phyloP scores from a whole-genome alignment of 805 yeast species.

The Candida sanyiensis region DNA sequence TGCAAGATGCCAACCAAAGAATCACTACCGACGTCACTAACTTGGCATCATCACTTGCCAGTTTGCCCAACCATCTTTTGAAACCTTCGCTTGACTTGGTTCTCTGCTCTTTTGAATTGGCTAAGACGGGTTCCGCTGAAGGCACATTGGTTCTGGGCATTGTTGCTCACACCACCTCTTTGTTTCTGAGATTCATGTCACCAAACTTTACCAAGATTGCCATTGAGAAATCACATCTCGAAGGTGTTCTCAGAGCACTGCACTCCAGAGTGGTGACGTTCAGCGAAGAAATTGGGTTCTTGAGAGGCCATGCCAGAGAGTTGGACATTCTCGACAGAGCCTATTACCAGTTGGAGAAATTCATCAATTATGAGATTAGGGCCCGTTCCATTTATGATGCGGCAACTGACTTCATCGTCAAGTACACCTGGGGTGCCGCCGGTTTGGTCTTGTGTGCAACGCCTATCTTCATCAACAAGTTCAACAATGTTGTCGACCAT shows the following conservation, averaged over 20 bases:
- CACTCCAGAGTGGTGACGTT: slow-evolving; percentile 78
- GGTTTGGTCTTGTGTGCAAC: slow-evolving; percentile 84
- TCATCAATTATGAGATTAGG: slow-evolving; percentile 68
- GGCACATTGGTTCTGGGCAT: slow-evolving; percentile 75
- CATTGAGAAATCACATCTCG: slow-evolving; percentile 68
- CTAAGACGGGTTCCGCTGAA: slow-evolving; percentile 48
- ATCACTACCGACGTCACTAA: slow-evolving; percentile 76
- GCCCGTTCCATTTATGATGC: slow-evolving; percentile 76
- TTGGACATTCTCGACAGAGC: slow-evolving; percentile 69
- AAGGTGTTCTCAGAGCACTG: slow-evolving; percentile 75
- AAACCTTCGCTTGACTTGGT: slow-evolving; percentile 78
- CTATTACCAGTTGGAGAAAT: slow-evolving; percentile 75
- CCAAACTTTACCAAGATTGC: slow-evolving; percentile 87
- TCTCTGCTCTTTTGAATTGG: slow-evolving; percentile 72
- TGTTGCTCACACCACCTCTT: slow-evolving; percentile 75
- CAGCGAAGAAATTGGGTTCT: slow-evolving; percentile 82
- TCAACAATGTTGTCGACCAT: slow-evolving; percentile 32
- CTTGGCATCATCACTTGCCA: slow-evolving; percentile 63
- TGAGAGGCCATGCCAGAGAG: slow-evolving; percentile 78
- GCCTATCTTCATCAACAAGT: slow-evolving; percentile 70
- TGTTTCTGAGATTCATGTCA: slow-evolving; percentile 64
- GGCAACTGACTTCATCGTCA: slow-evolving; percentile 82
- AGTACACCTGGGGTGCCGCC: slow-evolving; percentile 94
- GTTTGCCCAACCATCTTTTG: slow-evolving; percentile 74
- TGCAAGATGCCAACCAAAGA: slow-evolving; percentile 76